Evolutionary conservation across 345 rosid genomes (phyloP), one percentile per base, ranked within the genome.

Genomic region (Populus deltoides): DNA sequence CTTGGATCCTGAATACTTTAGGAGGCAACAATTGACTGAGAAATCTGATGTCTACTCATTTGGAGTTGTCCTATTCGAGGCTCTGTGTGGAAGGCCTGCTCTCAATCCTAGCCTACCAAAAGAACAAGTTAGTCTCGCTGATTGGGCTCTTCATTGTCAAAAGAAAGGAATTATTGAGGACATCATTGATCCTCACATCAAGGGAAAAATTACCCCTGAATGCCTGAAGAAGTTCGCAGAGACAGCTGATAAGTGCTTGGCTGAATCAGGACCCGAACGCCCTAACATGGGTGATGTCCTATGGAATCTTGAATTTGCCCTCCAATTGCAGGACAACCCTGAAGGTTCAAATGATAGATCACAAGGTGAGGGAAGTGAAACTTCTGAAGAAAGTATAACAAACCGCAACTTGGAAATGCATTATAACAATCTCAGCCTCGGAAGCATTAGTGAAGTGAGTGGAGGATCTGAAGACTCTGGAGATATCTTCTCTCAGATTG

Each of bases 21-120:
- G 86, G 67, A 85, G 94, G 74, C 98, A 92, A 38, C 94, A 91
- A 66, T n/a, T 96, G 72, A 96, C 94, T 0, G 98, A 96, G 75
- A 93, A 96, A 80, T 93, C 97, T 0, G 94, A 93, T 66, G 89
- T 93, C 12, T 96, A 93, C 85, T 93, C 98, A 3, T 96, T 96
- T 6, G 99, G 96, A 41, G 95, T 96, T 12, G 97, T 96, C 51
- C 86, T 93, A 0, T 92, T 93, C 51, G 99, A 96, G 81, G 89
- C 80, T 20, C 66, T 91, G 53, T 93, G 92, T 25, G 92, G 91
- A 38, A 88, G 97, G 35, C 94, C 97, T 7, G 98, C 94, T 1
- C 73, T 93, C 20, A 87, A 90, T 77, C 90, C 94, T 4, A 89
- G 68, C 80, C 90, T 93, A 31, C 87, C 95, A 0, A 88, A 91